Evolutionary conservation across 768 basidiomycete genomes (phyloP).

Genomic region (Guyanaporus albipodus): DNA sequence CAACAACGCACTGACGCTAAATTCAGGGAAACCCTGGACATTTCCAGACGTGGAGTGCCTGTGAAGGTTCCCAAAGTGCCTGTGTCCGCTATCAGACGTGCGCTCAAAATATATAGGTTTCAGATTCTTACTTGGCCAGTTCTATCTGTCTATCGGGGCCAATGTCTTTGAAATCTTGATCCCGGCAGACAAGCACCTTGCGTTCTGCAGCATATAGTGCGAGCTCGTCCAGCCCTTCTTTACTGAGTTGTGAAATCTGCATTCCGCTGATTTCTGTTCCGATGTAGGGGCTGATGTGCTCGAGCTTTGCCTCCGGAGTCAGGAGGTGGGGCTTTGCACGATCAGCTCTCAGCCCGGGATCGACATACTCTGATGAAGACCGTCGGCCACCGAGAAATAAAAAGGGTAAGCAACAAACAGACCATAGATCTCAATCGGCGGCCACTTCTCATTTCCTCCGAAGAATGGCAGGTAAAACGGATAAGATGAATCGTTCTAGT

Average conservation of each 20-base stretch:
- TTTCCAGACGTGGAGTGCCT: too few relatives aligned
- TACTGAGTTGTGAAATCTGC: constrained; percentile 53
- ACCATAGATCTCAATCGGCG: constrained; percentile 39
- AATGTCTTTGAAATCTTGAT: constrained; percentile 66
- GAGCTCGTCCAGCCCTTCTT: constrained; percentile 55
- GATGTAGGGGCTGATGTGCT: constrained; percentile 46
- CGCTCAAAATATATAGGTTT: too few relatives aligned
- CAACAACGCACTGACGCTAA: too few relatives aligned
- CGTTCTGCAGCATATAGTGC: too few relatives aligned
- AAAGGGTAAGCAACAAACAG: too few relatives aligned
- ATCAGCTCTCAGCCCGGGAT: constrained; percentile 46
- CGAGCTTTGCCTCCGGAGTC: constrained; percentile 34
- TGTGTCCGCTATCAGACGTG: too few relatives aligned
- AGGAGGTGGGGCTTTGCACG: constrained; percentile 50
- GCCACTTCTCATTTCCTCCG: constrained; percentile 47
- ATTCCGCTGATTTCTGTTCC: constrained; percentile 50
- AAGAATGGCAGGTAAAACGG: constrained; percentile 48
- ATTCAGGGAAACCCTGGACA: too few relatives aligned
- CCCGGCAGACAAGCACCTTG: constrained; percentile 52
- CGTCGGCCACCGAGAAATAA: too few relatives aligned
- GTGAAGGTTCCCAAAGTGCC: too few relatives aligned
- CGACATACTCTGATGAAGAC: constrained; percentile 42
- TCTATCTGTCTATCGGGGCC: too few relatives aligned
- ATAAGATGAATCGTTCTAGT: constrained; percentile 41
- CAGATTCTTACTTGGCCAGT: too few relatives aligned